phyloP scores from a whole-genome alignment of 768 basidiomycete species.

The Rhodosporidiobolus sp. region DNA sequence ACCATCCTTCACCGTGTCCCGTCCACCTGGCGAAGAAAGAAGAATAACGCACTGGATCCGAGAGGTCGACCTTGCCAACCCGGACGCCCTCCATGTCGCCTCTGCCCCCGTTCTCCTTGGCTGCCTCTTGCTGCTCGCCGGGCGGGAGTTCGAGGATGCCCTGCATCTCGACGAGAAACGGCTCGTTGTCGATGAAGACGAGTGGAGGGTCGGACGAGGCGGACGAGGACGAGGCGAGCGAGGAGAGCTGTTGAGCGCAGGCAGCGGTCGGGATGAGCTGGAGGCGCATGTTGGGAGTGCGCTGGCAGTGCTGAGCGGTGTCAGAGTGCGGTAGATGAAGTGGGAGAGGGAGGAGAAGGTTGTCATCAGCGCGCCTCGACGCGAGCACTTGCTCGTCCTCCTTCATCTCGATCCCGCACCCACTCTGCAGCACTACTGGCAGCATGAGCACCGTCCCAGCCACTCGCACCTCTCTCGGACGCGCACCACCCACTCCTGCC shows the following conservation, averaged over 20 bases:
- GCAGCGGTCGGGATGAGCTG: background rate
- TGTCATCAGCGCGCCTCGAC: too few relatives aligned
- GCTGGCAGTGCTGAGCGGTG: background rate
- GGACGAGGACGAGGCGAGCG: background rate
- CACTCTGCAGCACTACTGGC: too few relatives aligned
- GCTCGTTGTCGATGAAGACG: constrained; percentile 40
- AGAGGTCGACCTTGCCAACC: constrained; percentile 42
- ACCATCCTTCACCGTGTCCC: too few relatives aligned
- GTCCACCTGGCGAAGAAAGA: background rate
- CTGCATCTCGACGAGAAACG: constrained; percentile 44
- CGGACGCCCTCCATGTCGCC: constrained; percentile 15
- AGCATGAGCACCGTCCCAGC: too few relatives aligned
- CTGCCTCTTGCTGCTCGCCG: background rate
- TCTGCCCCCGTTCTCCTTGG: background rate
- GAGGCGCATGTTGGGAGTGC: background rate
- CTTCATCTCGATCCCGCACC: too few relatives aligned
- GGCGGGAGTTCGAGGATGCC: constrained; percentile 36
- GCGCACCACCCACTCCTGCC: too few relatives aligned
- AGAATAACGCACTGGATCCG: constrained; percentile 31
- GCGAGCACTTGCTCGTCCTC: too few relatives aligned
- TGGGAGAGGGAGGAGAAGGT: too few relatives aligned
- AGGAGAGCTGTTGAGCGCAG: background rate
- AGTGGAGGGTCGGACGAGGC: constrained; percentile 25
- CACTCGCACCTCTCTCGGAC: too few relatives aligned
- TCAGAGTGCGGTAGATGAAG: background rate